A percentile compares a stretch with the other conserved stretches of the same genome.
These are phyloP conservation scores for Sporothrix mexicana DNA, from an alignment of 2,329 filamentous ascomycete genomes.

Conservation along the genomic window DNA sequence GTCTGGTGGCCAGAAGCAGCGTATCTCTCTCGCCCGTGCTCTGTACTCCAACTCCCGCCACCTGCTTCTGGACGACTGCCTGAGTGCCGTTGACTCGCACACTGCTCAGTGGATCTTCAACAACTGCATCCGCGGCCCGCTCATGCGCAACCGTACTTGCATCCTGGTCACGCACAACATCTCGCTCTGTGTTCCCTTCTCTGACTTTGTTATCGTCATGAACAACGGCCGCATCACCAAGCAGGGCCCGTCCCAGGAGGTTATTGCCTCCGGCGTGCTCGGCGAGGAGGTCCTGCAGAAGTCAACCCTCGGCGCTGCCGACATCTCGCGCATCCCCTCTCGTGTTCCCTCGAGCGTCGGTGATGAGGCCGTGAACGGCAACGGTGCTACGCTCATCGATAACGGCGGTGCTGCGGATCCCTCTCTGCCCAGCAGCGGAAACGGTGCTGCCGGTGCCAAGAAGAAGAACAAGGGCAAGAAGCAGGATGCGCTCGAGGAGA, in stretches of 20 bases:
- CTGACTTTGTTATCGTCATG: conserved; percentile 81
- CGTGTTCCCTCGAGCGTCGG: conserved; percentile 77
- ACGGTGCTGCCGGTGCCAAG: conserved; percentile 54
- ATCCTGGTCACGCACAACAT: conserved; percentile 96
- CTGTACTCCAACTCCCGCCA: conserved; percentile 96
- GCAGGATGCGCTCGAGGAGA: conserved; percentile 68
- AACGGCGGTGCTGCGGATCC: conserved; percentile 57
- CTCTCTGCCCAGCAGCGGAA: conserved; percentile 50
- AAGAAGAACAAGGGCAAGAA: conserved; percentile 66
- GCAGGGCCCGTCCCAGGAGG: conserved; percentile 77
- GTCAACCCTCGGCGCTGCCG: conserved; percentile 71
- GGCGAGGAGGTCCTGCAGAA: conserved; percentile 81
- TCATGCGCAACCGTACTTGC: conserved; percentile 90
- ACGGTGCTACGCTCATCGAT: conserved; percentile 61
- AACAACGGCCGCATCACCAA: conserved; percentile 81
- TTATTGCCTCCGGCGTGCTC: conserved; percentile 86
- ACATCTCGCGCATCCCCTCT: conserved; percentile 75
- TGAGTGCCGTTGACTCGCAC: conserved; percentile 96
- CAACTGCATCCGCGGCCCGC: conserved; percentile 84
- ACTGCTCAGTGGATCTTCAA: conserved; percentile 98
- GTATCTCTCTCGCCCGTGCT: conserved; percentile 93
- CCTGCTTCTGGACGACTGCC: conserved; percentile 88
- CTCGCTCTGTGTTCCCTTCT: conserved; percentile 79
- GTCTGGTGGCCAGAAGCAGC: conserved; percentile 96
- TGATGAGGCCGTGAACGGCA: conserved; percentile 62